Evolutionary conservation across 208 protist genomes (phyloP).

Genomic region (Leishmania arabica): DNA sequence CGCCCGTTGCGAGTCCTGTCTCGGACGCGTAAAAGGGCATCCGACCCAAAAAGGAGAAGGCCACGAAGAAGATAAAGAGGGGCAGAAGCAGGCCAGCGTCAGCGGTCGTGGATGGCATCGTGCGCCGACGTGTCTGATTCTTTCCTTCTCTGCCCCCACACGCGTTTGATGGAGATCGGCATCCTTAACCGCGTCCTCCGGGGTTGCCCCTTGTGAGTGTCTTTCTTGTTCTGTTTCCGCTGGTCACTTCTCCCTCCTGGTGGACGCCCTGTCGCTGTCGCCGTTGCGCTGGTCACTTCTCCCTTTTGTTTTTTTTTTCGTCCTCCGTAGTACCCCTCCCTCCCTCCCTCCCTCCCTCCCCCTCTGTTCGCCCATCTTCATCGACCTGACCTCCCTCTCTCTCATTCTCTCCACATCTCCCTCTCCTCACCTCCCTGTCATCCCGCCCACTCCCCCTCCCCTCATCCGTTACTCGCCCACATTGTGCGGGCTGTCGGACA

Average conservation of each 20-base stretch:
- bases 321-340: background rate
- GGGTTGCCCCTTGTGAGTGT: background rate
- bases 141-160: background rate
- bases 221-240: background rate
- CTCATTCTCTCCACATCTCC: background rate
- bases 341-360: no score
- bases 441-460: no score
- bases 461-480: background rate
- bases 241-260: background rate
- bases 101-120: background rate
- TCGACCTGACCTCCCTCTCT: background rate
- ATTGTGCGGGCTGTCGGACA: background rate
- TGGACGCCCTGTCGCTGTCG: background rate
- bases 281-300: background rate
- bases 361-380: background rate
- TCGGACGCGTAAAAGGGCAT: background rate
- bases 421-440: background rate
- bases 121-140: background rate
- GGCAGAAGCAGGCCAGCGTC: background rate
- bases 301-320: background rate
- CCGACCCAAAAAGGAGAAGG: background rate
- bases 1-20: background rate
- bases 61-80: background rate
- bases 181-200: background rate
- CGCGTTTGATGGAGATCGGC: background rate